Evolutionary conservation across 345 rosid genomes (phyloP), one percentile per base, ranked within the genome.

Genomic region (Eucalyptus cloeziana): DNA sequence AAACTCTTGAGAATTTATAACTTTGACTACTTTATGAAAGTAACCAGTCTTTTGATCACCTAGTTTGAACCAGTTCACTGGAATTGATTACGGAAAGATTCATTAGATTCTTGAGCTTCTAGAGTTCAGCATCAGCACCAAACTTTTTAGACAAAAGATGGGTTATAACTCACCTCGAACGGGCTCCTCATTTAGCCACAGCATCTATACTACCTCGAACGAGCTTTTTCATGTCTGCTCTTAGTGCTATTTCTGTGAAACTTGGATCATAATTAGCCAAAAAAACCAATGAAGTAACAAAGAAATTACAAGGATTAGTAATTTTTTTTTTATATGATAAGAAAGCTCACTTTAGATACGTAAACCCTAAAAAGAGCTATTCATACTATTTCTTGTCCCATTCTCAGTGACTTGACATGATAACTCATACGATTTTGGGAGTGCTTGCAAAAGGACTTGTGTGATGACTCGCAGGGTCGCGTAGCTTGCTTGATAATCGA

Each of bases 401-500:
- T 64, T 31, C 37, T 40, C 2, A 33, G 43, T 8, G 24, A 69
- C 37, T 31, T 69, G 11, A 69, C 37, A n/a, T 14, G 1, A 64
- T 31, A 31, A 8, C 79, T 67, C 40, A 67, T n/a, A 15, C 17
- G 79, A n/a, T 93, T 96, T 79, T 88, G 87, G 85, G 87, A 90
- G 88, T 87, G 91, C 88, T 87, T 94, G 86, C 89, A 87, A 51
- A 87, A 91, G 87, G 87, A 94, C 91, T 22, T 93, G 43, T 16
- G 31, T 31, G 86, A 49, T 21, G 49, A 8, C 49, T 88, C 9
- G 40, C 40, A 93, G 87, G 94, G 88, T 76, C 89, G 51, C 12
- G 87, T 92, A 60, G 88, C 92, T 58, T 94, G 96, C 90, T 89
- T 96, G 58, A 90, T 95, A 19, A 87, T 92, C 16, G 95, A 96